Evolutionary conservation across 2,329 filamentous ascomycete species (phyloP).

Genomic region (Beauveria sp.): DNA sequence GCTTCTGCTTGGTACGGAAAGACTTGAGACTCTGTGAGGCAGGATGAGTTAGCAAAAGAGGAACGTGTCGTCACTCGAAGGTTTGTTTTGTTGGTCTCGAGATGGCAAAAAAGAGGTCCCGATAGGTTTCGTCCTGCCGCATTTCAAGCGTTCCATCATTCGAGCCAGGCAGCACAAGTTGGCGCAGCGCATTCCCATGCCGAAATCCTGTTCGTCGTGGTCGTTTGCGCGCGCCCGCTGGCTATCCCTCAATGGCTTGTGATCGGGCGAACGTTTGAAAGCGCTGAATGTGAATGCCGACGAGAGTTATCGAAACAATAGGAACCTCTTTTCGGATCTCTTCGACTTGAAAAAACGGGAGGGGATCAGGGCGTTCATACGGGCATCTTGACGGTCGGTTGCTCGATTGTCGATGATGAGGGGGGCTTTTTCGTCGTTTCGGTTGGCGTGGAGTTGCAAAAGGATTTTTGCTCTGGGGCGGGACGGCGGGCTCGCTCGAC

Average conservation of each 20-base stretch:
- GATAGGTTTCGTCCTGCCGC: not conserved
- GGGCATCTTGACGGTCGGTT: slow-evolving; percentile 34
- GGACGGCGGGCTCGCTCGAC: slow-evolving; percentile 15
- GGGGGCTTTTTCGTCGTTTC: not conserved
- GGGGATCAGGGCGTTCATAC: slow-evolving; percentile 23
- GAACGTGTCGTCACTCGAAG: not conserved
- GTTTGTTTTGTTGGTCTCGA: not conserved
- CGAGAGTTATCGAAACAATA: not conserved
- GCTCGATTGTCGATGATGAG: slow-evolving; percentile 25
- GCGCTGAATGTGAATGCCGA: not conserved
- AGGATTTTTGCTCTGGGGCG: slow-evolving; percentile 22
- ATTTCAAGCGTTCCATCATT: not conserved
- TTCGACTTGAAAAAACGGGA: not conserved
- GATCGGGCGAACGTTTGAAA: not conserved
- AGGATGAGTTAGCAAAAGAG: slow-evolving; percentile 18
- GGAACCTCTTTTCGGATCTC: not conserved
- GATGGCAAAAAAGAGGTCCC: not conserved
- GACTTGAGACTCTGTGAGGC: slow-evolving; percentile 87
- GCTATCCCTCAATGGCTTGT: not conserved
- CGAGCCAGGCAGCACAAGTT: not conserved
- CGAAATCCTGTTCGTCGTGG: not conserved
- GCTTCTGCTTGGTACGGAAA: slow-evolving; percentile 99
- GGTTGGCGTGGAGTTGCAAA: slow-evolving; percentile 24
- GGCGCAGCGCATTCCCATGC: not conserved
- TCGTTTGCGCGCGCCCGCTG: not conserved